A percentile compares a stretch with the other conserved stretches of the same genome.
Evolutionary conservation across 1,284 basidiomycete genomes (phyloP).

Genomic region (Pterulicium gracile): DNA sequence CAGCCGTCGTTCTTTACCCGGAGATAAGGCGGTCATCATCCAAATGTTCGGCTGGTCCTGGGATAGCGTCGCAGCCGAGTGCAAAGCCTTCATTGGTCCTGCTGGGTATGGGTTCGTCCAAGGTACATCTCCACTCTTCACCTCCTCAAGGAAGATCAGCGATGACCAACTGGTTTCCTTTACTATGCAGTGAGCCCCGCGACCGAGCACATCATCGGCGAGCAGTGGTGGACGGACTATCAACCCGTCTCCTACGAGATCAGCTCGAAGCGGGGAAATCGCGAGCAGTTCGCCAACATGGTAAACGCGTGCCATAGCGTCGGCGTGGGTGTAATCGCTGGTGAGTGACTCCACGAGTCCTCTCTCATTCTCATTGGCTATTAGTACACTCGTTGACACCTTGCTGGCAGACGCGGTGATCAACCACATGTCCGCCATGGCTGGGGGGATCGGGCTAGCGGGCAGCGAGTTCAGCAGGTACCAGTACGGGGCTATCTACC

Average conservation of each 20-base stretch:
- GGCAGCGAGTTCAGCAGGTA: neutral
- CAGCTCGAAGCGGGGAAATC: slow-evolving; percentile 13
- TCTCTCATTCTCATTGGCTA: neutral
- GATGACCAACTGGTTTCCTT: neutral
- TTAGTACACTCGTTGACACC: neutral
- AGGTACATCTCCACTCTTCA: slow-evolving; percentile 17
- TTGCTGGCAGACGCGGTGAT: neutral
- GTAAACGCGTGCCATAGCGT: slow-evolving; percentile 10
- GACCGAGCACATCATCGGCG: slow-evolving; percentile 16
- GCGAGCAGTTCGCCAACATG: too few relatives aligned
- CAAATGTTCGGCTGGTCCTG: slow-evolving; percentile 51
- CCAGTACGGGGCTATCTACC: neutral
- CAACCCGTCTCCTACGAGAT: slow-evolving; percentile 15
- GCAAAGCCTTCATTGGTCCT: slow-evolving; percentile 54
- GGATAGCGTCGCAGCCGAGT: slow-evolving; percentile 50
- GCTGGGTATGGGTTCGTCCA: slow-evolving; percentile 60
- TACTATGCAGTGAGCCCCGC: slow-evolving; percentile 16
- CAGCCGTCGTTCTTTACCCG: too few relatives aligned
- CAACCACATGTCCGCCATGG: neutral
- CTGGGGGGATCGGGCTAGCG: neutral
- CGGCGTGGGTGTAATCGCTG: neutral
- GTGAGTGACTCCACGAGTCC: neutral
- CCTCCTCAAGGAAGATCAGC: slow-evolving; percentile 41
- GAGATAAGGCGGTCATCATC: slow-evolving; percentile 34
- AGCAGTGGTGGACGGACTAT: slow-evolving; percentile 19